phyloP scores from a whole-genome alignment of 2,329 filamentous ascomycete genomes.

The Paraphoma chrysanthemicola region DNA sequence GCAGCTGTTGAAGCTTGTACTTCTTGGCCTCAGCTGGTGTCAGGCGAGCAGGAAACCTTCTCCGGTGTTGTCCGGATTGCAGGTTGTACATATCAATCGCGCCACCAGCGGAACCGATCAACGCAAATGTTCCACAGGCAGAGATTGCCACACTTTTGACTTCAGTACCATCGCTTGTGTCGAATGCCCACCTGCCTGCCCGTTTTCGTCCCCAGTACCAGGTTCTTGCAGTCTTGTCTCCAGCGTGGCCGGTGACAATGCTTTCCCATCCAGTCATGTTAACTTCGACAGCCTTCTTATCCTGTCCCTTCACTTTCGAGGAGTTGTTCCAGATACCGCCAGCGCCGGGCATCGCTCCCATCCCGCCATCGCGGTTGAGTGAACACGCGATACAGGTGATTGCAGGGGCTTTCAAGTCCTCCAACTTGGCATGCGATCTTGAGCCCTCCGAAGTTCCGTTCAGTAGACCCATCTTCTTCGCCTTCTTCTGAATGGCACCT shows the following conservation, averaged over 20 bases:
- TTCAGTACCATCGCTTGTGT: conserved; percentile 81
- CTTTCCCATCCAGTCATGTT: conserved; percentile 95
- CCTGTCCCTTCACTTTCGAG: conserved; percentile 62
- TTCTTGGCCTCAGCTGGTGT: conserved; percentile 81
- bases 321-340: conserved; percentile 85
- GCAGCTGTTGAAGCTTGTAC: conserved; percentile 69
- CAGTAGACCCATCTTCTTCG: conserved; percentile 83
- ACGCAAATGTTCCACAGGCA: conserved; percentile 89
- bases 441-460: conserved; percentile 63
- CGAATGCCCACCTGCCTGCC: conserved; percentile 90
- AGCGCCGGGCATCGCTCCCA: conserved; percentile 80
- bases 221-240: conserved; percentile 83
- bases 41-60: conserved; percentile 81
- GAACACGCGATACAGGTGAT: conserved; percentile 92
- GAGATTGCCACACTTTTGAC: conserved; percentile 87
- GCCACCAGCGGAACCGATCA: conserved; percentile 84
- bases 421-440: conserved; percentile 69
- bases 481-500: conserved; percentile 84
- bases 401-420: conserved; percentile 83
- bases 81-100: conserved; percentile 95
- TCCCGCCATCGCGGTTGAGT: conserved; percentile 91
- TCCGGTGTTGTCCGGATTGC: conserved; percentile 88
- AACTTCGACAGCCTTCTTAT: conserved; percentile 75
- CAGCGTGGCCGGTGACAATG: conserved; percentile 88
- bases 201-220: conserved; percentile 98